phyloP scores from a whole-genome alignment of 2,329 filamentous ascomycete species.

The Juglanconis juglandina region DNA sequence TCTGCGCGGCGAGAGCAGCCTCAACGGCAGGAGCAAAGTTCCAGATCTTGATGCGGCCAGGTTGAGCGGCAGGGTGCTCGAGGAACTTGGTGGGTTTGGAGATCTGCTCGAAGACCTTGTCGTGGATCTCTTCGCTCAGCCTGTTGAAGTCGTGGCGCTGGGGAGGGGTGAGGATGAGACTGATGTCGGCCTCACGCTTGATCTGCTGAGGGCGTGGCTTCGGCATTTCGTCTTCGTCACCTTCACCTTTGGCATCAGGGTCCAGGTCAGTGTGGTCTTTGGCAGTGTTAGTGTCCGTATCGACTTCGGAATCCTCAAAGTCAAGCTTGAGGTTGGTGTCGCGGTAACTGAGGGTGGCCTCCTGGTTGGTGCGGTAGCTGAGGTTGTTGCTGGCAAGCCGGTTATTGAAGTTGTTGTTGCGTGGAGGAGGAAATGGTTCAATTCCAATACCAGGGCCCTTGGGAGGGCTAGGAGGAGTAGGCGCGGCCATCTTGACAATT shows the following conservation, averaged over 20 bases:
- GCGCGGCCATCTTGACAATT: background rate
- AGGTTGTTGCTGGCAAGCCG: background rate
- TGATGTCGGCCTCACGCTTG: conserved; percentile 50
- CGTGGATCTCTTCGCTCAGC: conserved; percentile 35
- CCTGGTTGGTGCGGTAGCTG: background rate
- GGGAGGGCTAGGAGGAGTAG: background rate
- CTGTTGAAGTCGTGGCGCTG: conserved; percentile 52
- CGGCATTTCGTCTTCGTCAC: conserved; percentile 32
- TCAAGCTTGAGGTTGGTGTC: background rate
- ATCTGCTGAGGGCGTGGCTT: conserved; percentile 27
- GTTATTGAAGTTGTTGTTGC: background rate
- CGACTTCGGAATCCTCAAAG: background rate
- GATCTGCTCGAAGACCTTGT: conserved; percentile 32
- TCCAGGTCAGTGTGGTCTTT: background rate
- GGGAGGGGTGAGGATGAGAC: conserved; percentile 41
- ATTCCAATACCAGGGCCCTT: background rate
- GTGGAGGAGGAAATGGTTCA: background rate
- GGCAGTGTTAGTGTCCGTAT: background rate
- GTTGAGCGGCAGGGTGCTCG: conserved; percentile 15
- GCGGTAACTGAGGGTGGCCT: background rate
- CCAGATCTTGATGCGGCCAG: conserved; percentile 17
- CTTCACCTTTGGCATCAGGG: conserved; percentile 1
- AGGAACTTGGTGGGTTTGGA: conserved; percentile 50
- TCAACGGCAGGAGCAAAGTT: conserved; percentile 8
- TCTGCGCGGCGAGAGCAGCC: conserved; percentile 1